These are phyloP conservation scores for Tagetes erecta DNA, from an alignment of 129 eudicot genomes.

Conservation along the genomic window DNA sequence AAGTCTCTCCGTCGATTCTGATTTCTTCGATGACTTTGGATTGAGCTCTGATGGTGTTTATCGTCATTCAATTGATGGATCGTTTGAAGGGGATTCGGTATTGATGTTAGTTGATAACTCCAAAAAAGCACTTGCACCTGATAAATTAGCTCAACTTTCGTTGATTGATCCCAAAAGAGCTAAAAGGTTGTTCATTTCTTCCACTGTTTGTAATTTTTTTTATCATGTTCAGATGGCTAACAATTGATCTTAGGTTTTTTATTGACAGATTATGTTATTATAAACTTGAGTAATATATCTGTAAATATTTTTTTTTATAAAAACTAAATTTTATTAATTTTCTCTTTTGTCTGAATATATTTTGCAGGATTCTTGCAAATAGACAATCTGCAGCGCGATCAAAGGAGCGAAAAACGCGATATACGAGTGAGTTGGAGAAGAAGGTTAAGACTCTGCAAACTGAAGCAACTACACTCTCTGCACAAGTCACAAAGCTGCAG, in stretches of 20 bases:
- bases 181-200: conserved; percentile 51
- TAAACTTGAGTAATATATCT: no score
- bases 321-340: no score
- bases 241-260: no score
- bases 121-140: conserved; percentile 70
- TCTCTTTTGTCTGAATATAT: background rate
- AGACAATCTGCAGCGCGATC: conserved; percentile 96
- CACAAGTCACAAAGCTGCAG: conserved; percentile 83
- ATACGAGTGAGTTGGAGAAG: conserved; percentile 81
- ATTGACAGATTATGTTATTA: no score
- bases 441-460: conserved; percentile 89
- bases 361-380: conserved; percentile 83
- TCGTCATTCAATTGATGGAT: conserved; percentile 75
- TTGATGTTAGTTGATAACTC: conserved; percentile 39
- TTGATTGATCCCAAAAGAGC: conserved; percentile 88
- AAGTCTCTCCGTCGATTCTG: conserved; percentile 83
- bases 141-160: conserved; percentile 77
- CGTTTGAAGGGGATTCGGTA: conserved; percentile 54
- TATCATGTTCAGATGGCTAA: no score
- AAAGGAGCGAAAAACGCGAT: conserved; percentile 71
- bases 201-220: background rate
- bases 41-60: conserved; percentile 19
- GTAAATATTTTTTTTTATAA: no score
- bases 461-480: conserved; percentile 84
- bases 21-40: conserved; percentile 71